Base-by-base conservation (phyloP, 2,329 filamentous ascomycete genomes). In the Fusarium metavorans region DNA sequence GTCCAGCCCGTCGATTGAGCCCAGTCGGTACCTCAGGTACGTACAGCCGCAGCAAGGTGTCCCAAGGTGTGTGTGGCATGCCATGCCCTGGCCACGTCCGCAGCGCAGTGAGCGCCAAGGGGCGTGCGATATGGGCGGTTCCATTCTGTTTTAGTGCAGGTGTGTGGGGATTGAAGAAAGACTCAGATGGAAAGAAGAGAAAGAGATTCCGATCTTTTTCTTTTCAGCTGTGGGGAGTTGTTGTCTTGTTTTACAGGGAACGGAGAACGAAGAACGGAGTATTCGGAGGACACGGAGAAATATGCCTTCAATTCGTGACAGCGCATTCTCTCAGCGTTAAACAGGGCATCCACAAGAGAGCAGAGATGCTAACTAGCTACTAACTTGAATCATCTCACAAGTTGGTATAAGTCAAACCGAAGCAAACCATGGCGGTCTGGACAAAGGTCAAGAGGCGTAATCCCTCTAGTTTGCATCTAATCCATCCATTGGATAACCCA, bases 11-110 rank as follows among this genome's bases (percentile, higher is more conserved):
- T 20, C 48, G 25, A 27, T 52, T 27, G 64, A 45, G 59, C 74
- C 64, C 59, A 52, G 58, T 54, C 37, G 76, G 74, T 78, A 78
- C 77, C 66, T 78, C 52, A 56, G 73, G 77, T 78, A 78, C 77
- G 70, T 77, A 76, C 74, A 78, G 75, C 77, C 77, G 77, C 77
- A 78, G 67, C 66, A 68, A 32, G 30, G 30, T 32, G 30, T 32
- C 27, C 27, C 27, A 32, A 32, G 59, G 62, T 67, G 68, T 32
- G 54, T 63, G 68, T 30, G 48, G 48, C 27, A 52, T 52, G 68
- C 74, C 64, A 43, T 43, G 39, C 39, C 58, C 20, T 64, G 64
- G 67, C 48, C 65, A 45, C 70, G 65, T 66, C 71, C 71, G 68
- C 68, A 66, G 61, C 30, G 6, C n/a, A 32, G 30, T 32, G 39